Evolutionary conservation across 164 flowering plant species (phyloP).

Genomic region (Stephania japonica): DNA sequence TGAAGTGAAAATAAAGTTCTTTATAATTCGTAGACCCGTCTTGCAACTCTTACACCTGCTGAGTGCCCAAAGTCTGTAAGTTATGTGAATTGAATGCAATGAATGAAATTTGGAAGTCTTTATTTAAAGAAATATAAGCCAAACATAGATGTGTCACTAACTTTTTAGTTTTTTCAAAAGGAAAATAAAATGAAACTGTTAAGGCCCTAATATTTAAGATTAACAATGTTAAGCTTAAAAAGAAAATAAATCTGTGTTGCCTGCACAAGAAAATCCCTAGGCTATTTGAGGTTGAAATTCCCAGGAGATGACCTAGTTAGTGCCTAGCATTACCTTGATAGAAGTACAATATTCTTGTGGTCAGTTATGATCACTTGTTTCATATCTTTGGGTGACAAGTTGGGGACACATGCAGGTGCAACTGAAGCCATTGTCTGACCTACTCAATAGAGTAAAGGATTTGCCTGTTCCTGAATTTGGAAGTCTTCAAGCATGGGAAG

Average conservation of each 20-base stretch:
- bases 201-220: background rate
- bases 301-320: background rate
- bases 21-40: background rate
- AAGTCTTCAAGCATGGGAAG: slow-evolving; percentile 89
- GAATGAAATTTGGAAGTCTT: background rate
- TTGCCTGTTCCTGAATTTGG: slow-evolving; percentile 81
- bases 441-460: slow-evolving; percentile 80
- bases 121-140: too few species aligned
- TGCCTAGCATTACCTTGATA: background rate
- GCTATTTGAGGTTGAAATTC: too few species aligned
- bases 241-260: too few species aligned
- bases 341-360: too few species aligned
- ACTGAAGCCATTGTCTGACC: slow-evolving; percentile 80
- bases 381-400: slow-evolving; percentile 4
- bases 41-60: background rate
- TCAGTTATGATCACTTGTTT: background rate
- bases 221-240: too few species aligned
- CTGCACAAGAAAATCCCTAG: too few species aligned
- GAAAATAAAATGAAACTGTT: background rate
- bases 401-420: slow-evolving; percentile 53
- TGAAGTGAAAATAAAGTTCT: background rate
- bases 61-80: background rate
- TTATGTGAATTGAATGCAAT: background rate
- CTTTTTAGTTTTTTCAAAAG: too few species aligned
- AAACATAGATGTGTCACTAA: too few species aligned